Evolutionary conservation across 306 rosid species (phyloP), one percentile per base, ranked within the genome.

Genomic region (Hippophae tibetana): DNA sequence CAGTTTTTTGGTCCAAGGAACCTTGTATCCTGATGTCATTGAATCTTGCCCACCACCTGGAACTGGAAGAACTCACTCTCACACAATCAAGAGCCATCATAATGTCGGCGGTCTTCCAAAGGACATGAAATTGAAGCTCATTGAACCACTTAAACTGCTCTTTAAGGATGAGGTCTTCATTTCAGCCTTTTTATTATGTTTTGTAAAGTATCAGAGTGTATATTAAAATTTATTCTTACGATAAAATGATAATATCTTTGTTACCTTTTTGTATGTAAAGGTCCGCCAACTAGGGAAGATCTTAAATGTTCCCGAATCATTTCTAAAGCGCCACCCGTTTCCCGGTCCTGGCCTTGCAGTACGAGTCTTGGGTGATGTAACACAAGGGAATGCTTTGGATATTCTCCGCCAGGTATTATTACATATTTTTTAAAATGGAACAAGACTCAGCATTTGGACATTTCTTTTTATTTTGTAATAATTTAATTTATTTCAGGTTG

Each of bases 31-130:
- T 0, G 96, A 92, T 72, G 96, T 92, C 63, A 92, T 92, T 74
- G 99, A 92, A 69, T 92, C 99, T 57, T 92, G 99, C 53, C 99
- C 99, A 2, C 99, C 96, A 0, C 99, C 99, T 58, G 99, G 99
- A 46, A 78, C 81, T 64, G 96, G 95, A 55, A 85, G 84, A 67
- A 81, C 78, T 45, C 99, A 92, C 68, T 92, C 99, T 43, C 99
- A 88, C 67, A 92, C 99, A 6, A 92, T 92, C 82, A 92, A 92
- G 83, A 92, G 95, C 69, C 99, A 92, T 75, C 99, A 92, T 70
- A 92, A 92, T 58, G 99, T 92, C 42, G 99, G 99, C 13, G 99
- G 99, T 43, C 99, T 92, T 66, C 99, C 99, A 5, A 80, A 87
- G 84, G 93, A 92, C 74, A 92, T 92, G 99, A 88, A 92, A 70